These are phyloP conservation scores for Dysphania ambrosioides DNA, from an alignment of 148 eudicot genomes.

Conservation along the genomic window DNA sequence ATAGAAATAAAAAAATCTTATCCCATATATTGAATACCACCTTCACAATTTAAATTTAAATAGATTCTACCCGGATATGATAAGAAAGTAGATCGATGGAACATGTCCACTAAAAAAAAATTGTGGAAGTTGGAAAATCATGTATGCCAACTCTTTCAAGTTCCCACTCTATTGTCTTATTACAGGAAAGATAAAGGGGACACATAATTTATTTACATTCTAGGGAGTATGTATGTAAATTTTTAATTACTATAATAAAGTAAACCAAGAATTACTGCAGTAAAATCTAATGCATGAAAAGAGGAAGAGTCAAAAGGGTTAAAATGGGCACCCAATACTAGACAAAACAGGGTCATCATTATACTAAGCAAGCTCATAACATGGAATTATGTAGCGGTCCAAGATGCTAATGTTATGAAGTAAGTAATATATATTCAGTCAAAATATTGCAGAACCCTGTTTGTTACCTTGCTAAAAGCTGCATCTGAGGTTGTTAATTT, in stretches of 20 bases:
- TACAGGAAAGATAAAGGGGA: not conserved
- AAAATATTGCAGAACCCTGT: slow-evolving; percentile 4
- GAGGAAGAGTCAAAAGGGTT: slow-evolving; percentile 25
- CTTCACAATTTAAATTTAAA: no score
- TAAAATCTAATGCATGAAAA: slow-evolving; percentile 5
- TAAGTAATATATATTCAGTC: not conserved
- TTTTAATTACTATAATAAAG: not conserved
- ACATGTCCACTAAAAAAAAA: not conserved
- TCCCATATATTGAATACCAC: no score
- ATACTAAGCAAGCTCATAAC: slow-evolving; percentile 22
- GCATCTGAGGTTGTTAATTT: not conserved
- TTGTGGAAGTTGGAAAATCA: not conserved
- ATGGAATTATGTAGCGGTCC: slow-evolving; percentile 28
- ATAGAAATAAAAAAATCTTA: no score
- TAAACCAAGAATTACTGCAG: slow-evolving; percentile 7
- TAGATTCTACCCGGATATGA: no score
- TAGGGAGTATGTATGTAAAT: not conserved
- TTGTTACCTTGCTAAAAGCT: slow-evolving; percentile 15
- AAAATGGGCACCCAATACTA: slow-evolving; percentile 23
- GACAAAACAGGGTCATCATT: slow-evolving; percentile 28
- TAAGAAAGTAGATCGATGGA: not conserved
- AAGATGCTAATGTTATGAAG: slow-evolving; percentile 23
- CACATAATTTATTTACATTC: no score
- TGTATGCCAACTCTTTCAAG: not conserved
- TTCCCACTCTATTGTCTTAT: slow-evolving; percentile 4